Base-by-base conservation (phyloP, 805 yeast genomes). In the Lachancea quebecensis region DNA sequence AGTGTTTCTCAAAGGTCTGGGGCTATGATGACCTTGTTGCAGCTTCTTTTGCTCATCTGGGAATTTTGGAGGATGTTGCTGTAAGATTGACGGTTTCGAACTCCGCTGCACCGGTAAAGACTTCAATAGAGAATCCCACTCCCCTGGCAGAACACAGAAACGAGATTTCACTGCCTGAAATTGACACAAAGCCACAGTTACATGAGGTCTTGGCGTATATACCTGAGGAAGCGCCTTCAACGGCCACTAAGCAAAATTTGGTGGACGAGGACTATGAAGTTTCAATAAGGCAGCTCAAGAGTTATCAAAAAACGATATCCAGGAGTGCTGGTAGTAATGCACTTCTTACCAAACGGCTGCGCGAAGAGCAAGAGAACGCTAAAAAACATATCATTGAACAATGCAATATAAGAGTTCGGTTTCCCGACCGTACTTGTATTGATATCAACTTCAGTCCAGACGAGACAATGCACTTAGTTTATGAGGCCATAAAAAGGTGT, bases 391-490 rank as follows among this genome's bases (percentile, higher is more conserved):
- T 36, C 27, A 48, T 49, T 34, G 62, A 57, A 11, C 58, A 60
- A 39, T 71, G 78, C 42, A 57, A 66, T 7, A 57, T 81, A 1
- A 67, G 87, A 45, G 54, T 82, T 10, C 68, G 74, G 43, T 75
- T 82, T 47, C 85, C 86, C 0, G 85, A 82, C 58, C 70, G 72
- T 44, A 67, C 72, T 2, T 66, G 66, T 17, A 56, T 81, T 1
- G 80, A 81, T 51, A 66, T 77, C 14, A 68, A 64, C n/a, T 74
- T 82, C 50, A 55, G 57, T 10, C 70, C 78, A 6, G 52, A 54
- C 0, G 78, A 78, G 40, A 70, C 75, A 0, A 55, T 65, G 39
- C 14, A 37, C 0, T 55, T 53, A 9, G 49, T 70, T 6, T 69
- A 71, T 45, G 46, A 50, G 0, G 49, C 55, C 31, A 60, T 68